Evolutionary conservation across 2,329 filamentous ascomycete species (phyloP).

Genomic region (Penicillium corylophilum): DNA sequence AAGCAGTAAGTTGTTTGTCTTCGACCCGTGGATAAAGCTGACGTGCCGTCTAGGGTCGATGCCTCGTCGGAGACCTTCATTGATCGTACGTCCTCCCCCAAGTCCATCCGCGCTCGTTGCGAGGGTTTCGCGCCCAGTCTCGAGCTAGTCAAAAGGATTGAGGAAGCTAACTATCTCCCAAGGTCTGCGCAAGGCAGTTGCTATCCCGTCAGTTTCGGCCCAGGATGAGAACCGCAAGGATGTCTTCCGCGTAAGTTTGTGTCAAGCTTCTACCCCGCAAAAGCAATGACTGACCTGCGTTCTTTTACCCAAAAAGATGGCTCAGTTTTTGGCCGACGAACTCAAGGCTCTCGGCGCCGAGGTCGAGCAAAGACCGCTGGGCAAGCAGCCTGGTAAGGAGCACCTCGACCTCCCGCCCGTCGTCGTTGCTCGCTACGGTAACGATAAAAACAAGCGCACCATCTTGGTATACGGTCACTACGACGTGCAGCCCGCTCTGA

Average conservation of each 20-base stretch:
- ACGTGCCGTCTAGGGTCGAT: constrained; percentile 59
- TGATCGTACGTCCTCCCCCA: constrained; percentile 57
- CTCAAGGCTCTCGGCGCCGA: constrained; percentile 79
- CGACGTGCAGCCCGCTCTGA: constrained; percentile 92
- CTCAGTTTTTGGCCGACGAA: constrained; percentile 81
- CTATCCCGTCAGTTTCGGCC: constrained; percentile 92
- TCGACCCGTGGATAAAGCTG: not conserved
- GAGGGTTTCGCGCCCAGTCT: not conserved
- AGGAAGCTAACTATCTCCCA: constrained; percentile 3
- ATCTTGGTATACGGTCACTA: constrained; percentile 98
- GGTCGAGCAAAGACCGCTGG: constrained; percentile 81
- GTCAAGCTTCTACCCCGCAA: not conserved
- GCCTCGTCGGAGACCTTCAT: constrained; percentile 76
- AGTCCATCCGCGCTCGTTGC: not conserved
- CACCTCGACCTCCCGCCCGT: constrained; percentile 89
- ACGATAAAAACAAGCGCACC: constrained; percentile 87
- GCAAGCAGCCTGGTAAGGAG: constrained; percentile 89
- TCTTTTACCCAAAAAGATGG: constrained; percentile 62
- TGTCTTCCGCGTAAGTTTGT: constrained; percentile 69
- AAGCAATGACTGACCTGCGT: constrained; percentile 1
- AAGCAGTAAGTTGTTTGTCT: constrained; percentile 57
- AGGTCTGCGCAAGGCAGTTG: constrained; percentile 80
- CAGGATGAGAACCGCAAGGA: constrained; percentile 85
- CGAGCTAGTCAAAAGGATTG: constrained; percentile 6
- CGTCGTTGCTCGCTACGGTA: constrained; percentile 87